Percentiles rank a stretch among this genome's conserved stretches.
These are phyloP conservation scores for Tephrocybe sp. DNA, from an alignment of 768 basidiomycete species.

Conservation along the genomic window DNA sequence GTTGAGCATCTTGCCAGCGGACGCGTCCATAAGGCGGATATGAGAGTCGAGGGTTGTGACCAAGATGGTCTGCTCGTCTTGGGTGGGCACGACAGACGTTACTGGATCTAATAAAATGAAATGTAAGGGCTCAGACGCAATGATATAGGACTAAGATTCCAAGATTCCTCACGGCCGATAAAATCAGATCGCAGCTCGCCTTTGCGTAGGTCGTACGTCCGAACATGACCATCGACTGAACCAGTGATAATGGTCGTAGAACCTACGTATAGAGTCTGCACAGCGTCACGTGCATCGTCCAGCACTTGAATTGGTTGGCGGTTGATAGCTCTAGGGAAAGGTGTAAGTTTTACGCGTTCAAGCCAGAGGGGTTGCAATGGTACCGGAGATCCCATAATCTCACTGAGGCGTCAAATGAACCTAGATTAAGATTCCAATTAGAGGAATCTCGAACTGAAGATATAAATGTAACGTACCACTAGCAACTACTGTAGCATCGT, in stretches of 20 bases:
- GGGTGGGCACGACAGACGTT: conserved; percentile 77
- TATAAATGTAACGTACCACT: conserved; percentile 57
- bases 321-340: conserved; percentile 55
- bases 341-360: too few species aligned
- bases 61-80: conserved; percentile 78
- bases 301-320: conserved; percentile 89
- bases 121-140: conserved; percentile 4
- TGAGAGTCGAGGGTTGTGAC: conserved; percentile 84
- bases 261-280: conserved; percentile 76
- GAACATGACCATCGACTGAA: conserved; percentile 88
- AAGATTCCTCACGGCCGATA: conserved; percentile 76
- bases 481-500: conserved; percentile 82
- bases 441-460: not conserved
- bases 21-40: conserved; percentile 81
- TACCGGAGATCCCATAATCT: conserved; percentile 92
- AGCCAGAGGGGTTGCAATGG: too few species aligned
- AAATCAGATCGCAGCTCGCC: conserved; percentile 89
- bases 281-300: conserved; percentile 85
- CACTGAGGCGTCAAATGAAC: conserved; percentile 91
- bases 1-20: conserved; percentile 82
- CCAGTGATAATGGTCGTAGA: conserved; percentile 71
- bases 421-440: conserved; percentile 36
- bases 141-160: conserved; percentile 29
- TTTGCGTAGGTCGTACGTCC: conserved; percentile 94
- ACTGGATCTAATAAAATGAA: conserved; percentile 66